Base-by-base conservation (phyloP, 495 filamentous ascomycete genomes). In the Podospora bellae-mahoneyi region DNA sequence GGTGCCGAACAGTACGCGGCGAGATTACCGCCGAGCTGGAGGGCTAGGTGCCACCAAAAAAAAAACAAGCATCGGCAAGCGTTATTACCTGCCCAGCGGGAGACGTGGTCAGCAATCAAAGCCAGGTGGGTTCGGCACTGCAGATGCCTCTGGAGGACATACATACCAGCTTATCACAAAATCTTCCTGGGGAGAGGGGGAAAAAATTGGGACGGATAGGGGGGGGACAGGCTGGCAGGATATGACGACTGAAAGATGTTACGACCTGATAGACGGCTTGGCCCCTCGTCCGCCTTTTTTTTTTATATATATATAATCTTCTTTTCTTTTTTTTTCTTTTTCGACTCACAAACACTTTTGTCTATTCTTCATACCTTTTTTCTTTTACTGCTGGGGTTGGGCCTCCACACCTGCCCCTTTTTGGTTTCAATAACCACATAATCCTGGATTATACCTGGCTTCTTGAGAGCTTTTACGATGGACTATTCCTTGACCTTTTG, bases 1-100 rank as follows among this genome's bases (percentile, higher is more conserved):
- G 94, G 94, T 91, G 90, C 76, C 82, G 79, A 64, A 85, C 83
- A 55, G 92, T 95, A 1, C 83, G 94, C 18, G 86, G 90, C 78
- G 92, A 97, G 79, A 85, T 97, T 54, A 71, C 80, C 19, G 74
- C 71, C 30, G 85, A 86, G 62, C 32, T 77, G 39, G 48, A 59
- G 64, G 65, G 58, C 27, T 69, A 68, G 44, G 20, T 30, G 60
- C 53, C 44, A 18, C 53, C 19, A 19, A 58, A 58, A 58, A 20
- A 20, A 5, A 18, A 15, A 26, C 19, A 48, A 48, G 2, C 55
- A 26, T 26, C 55, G 19, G 3, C 55, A 58, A 58, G 1, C 55
- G 3, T 20, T 58, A 18, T n/a, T 26, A 4, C 55, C 55, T 20
- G 23, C 2, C 23, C 55, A 58, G 18, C 55, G 19, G n/a, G 55